Evolutionary conservation across 75 land plant genomes (phyloP).

Genomic region (Picea sitchensis): DNA sequence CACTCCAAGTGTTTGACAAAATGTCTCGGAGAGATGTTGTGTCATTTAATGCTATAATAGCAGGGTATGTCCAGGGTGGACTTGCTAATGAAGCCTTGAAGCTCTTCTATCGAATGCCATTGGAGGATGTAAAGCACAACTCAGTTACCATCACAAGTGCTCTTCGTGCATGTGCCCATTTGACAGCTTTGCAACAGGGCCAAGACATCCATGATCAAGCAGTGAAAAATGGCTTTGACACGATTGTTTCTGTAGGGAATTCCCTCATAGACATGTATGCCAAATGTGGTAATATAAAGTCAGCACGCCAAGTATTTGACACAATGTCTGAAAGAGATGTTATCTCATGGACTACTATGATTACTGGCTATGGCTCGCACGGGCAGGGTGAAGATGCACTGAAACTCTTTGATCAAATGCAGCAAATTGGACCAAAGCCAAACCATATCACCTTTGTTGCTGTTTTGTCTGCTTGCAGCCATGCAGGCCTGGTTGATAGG

Average conservation of each 20-base stretch:
- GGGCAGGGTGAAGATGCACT: slow-evolving; percentile 34
- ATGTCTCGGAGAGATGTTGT: slow-evolving; percentile 36
- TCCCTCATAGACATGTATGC: slow-evolving; percentile 33
- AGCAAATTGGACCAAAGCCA: slow-evolving; percentile 25
- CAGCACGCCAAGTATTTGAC: slow-evolving; percentile 36
- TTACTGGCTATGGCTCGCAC: slow-evolving; percentile 47
- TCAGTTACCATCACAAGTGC: slow-evolving; percentile 52
- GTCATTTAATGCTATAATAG: slow-evolving; percentile 67
- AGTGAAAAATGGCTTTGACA: not conserved
- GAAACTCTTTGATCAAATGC: slow-evolving; percentile 33
- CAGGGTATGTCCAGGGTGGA: slow-evolving; percentile 46
- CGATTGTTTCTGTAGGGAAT: slow-evolving; percentile 7
- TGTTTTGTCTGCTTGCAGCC: slow-evolving; percentile 48
- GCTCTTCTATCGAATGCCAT: slow-evolving; percentile 38
- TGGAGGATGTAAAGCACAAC: slow-evolving; percentile 29
- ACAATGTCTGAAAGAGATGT: slow-evolving; percentile 17
- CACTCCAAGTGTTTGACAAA: slow-evolving; percentile 30
- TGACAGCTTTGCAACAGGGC: slow-evolving; percentile 42
- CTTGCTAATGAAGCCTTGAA: slow-evolving; percentile 25
- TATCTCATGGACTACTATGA: slow-evolving; percentile 55
- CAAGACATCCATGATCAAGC: not conserved
- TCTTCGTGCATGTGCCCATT: slow-evolving; percentile 35
- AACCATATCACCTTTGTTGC: slow-evolving; percentile 51
- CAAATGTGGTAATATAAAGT: slow-evolving; percentile 22
- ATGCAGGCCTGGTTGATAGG: slow-evolving; percentile 37